Percentiles rank a stretch among this genome's conserved stretches.
These are phyloP conservation scores for Eutypa lata DNA, from an alignment of 2,329 filamentous ascomycete species.

Conservation along the genomic window DNA sequence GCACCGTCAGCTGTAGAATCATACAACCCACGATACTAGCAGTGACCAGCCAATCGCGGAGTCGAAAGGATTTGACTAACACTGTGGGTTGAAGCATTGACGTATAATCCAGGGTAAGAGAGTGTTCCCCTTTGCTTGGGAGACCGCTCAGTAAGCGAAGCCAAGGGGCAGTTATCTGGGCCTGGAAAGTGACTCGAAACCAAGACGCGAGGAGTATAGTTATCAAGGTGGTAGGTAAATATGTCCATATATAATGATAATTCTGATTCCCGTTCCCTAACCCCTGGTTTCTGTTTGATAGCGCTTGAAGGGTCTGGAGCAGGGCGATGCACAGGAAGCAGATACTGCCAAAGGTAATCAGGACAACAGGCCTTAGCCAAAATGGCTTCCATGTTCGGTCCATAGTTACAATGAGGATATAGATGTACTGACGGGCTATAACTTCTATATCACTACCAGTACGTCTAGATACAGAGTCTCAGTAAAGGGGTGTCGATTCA, in stretches of 20 bases:
- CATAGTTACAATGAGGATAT: no score
- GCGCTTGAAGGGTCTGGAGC: background rate
- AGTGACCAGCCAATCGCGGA: background rate
- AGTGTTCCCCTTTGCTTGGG: background rate
- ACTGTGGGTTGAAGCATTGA: background rate
- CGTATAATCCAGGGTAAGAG: background rate
- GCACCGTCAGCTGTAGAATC: background rate
- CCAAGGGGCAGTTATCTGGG: background rate
- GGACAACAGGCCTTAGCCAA: background rate
- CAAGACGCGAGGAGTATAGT: background rate
- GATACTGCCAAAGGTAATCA: background rate
- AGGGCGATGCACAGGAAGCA: background rate
- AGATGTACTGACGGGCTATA: no score
- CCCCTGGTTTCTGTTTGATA: background rate
- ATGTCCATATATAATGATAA: background rate
- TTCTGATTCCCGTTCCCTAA: background rate
- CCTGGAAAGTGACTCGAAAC: background rate
- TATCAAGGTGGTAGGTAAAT: background rate
- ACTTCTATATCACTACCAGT: no score
- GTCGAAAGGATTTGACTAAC: background rate
- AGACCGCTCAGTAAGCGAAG: background rate
- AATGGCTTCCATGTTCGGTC: background rate
- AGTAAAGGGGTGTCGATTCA: no score
- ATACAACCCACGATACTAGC: background rate
- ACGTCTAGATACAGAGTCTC: no score